Base-by-base conservation (phyloP, 768 basidiomycete genomes). In the Leucogyrophana mollusca region DNA sequence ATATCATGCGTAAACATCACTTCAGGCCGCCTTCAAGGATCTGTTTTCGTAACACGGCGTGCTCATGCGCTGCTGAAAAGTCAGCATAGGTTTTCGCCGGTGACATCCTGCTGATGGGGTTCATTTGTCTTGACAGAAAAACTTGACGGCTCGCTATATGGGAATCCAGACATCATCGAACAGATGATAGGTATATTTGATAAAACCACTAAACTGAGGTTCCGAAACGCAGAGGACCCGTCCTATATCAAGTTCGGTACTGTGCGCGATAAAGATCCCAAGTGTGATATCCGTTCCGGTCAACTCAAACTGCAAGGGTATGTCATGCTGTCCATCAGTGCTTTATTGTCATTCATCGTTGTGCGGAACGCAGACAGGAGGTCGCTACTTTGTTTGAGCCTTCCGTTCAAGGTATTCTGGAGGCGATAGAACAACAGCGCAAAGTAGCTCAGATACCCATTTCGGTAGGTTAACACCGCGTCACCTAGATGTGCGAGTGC, bases 341-440 rank as follows among this genome's bases (percentile, higher is more conserved):
- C 41, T 9, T n/a, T n/a, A n/a, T n/a, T n/a, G n/a, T n/a, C n/a
- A n/a, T n/a, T n/a, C n/a, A n/a, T n/a, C n/a, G n/a, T n/a, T n/a
- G n/a, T n/a, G n/a, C n/a, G n/a, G n/a, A n/a, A n/a, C 40, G 9
- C 36, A 76, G 74, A 16, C 51, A 53, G n/a, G 56, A 66, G n/a
- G 66, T 79, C 17, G 65, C 62, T 14, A 55, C 60, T 0, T 69
- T 76, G 35, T 79, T 79, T 43, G 65, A 73, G 35, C 73, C 71
- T 10, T 74, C 74, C 0, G 57, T 76, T 4, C 40, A 61, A n/a
- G 64, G 53, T 9, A 70, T 69, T 22, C 58, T 64, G 3, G 62
- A 66, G 9, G 68, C 69, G 5, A 65, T 78, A 37, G 54, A 43
- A 40, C 54, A 60, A 3, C 67, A 70, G 46, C 56, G 60, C 30